Conservation (phyloP, 73 alveolate species). For the Blepharisma japonicum region DNA sequence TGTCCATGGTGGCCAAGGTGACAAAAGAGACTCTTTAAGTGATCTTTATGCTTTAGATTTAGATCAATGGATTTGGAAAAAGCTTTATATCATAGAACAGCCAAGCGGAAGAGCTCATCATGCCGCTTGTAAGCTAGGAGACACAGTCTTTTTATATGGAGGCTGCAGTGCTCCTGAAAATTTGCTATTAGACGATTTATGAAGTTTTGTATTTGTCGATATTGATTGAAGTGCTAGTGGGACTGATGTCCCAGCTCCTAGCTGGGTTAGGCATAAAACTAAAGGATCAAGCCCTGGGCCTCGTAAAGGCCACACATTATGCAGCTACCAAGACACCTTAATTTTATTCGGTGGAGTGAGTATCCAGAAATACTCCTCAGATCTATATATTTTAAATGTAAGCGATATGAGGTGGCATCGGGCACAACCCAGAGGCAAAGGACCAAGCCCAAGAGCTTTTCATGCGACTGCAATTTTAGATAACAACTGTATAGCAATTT, state of each 20-base stretch:
- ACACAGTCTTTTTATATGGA: constrained; percentile 15
- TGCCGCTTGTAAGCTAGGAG: constrained; percentile 17
- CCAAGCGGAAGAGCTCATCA: constrained; percentile 32
- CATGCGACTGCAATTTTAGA: constrained; percentile 30
- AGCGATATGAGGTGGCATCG: neutral
- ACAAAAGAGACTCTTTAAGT: constrained; percentile 11
- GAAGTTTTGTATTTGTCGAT: neutral
- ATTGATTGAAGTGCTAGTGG: constrained; percentile 23
- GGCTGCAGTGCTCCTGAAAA: constrained; percentile 36
- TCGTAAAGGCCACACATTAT: constrained; percentile 15
- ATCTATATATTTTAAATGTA: constrained; percentile 8
- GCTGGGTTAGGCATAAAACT: constrained; percentile 27
- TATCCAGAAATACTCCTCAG: constrained; percentile 17
- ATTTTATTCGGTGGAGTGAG: constrained; percentile 28
- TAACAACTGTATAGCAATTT: constrained; percentile 27
- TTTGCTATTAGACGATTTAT: constrained; percentile 16
- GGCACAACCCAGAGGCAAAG: constrained; percentile 26
- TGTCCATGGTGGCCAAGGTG: constrained; percentile 29
- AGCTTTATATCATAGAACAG: constrained; percentile 22
- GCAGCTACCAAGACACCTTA: constrained; percentile 6
- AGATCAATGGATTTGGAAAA: constrained; percentile 25
- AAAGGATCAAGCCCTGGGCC: constrained; percentile 32
- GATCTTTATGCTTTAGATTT: constrained; percentile 30
- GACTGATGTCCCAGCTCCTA: constrained; percentile 19
- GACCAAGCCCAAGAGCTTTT: constrained; percentile 37